phyloP scores from a whole-genome alignment of 345 rosid genomes.

The Erucastrum elatum region DNA sequence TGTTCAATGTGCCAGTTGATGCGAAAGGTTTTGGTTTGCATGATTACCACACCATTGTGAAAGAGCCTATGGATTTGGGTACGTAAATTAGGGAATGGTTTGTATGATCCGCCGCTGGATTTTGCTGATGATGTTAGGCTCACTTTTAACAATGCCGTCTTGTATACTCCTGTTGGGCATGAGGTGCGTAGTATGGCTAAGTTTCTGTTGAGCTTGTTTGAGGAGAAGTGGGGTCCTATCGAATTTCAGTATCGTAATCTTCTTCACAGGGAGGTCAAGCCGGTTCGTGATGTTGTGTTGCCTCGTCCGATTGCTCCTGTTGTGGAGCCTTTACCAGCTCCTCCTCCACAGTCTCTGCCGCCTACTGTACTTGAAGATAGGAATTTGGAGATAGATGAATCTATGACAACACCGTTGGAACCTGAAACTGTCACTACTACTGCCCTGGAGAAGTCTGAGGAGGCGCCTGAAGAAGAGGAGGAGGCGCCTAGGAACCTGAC shows the following conservation, averaged over 20 bases:
- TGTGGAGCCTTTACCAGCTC: conserved; percentile 34
- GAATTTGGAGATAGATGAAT: conserved; percentile 49
- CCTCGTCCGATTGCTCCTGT: conserved; percentile 26
- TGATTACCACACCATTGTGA: conserved; percentile 71
- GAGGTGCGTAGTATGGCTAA: conserved; percentile 78
- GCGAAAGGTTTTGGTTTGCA: conserved; percentile 66
- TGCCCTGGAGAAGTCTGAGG: conserved; percentile 43
- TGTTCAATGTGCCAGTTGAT: conserved; percentile 82
- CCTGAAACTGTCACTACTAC: conserved; percentile 32
- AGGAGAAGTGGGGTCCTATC: conserved; percentile 61
- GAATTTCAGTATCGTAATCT: conserved; percentile 45
- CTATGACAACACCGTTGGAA: conserved; percentile 43
- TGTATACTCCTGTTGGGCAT: conserved; percentile 78
- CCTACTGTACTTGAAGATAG: conserved; percentile 14
- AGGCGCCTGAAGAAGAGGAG: conserved; percentile 50
- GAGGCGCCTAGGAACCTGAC: conserved; percentile 69
- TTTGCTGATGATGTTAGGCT: conserved; percentile 84
- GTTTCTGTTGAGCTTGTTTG: conserved; percentile 54
- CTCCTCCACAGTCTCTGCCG: neutral
- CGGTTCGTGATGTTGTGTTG: conserved; percentile 27
- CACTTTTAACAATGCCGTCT: conserved; percentile 78
- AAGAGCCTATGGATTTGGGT: conserved; percentile 94
- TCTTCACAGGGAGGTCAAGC: conserved; percentile 23
- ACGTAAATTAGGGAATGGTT: conserved; percentile 56
- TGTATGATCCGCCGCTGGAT: conserved; percentile 64